Evolutionary conservation across 805 yeast genomes (phyloP).

Genomic region (Metschnikowia reukaufii): DNA sequence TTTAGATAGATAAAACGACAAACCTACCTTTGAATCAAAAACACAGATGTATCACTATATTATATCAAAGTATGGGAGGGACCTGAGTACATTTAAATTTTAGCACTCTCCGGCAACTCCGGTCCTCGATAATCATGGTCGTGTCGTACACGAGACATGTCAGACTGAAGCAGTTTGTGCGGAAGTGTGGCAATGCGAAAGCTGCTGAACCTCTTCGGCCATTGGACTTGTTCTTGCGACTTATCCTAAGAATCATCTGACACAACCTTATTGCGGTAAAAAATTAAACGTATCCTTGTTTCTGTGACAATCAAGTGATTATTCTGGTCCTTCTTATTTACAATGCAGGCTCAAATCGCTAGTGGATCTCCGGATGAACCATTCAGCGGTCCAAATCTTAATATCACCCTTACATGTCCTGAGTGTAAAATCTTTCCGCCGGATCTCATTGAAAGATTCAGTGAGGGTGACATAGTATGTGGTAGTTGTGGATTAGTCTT

Average conservation of each 20-base stretch:
- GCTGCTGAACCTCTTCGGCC: no score
- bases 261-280: no score
- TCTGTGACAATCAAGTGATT: neutral
- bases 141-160: neutral
- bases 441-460: slow-evolving; percentile 87
- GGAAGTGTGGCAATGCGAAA: no score
- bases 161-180: neutral
- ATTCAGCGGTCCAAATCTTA: slow-evolving; percentile 73
- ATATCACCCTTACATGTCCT: slow-evolving; percentile 88
- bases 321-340: neutral
- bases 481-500: slow-evolving; percentile 94
- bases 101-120: no score
- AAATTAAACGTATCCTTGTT: no score
- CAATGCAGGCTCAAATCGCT: slow-evolving; percentile 7
- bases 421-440: slow-evolving; percentile 97
- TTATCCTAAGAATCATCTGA: no score
- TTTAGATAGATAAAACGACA: no score
- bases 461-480: slow-evolving; percentile 98
- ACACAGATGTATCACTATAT: no score
- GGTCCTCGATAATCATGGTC: neutral
- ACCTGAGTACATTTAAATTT: no score
- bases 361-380: slow-evolving; percentile 25
- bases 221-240: no score
- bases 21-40: no score
- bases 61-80: no score